These are phyloP conservation scores for Eucalyptus fibrosa DNA, from an alignment of 345 rosid genomes.

Conservation along the genomic window DNA sequence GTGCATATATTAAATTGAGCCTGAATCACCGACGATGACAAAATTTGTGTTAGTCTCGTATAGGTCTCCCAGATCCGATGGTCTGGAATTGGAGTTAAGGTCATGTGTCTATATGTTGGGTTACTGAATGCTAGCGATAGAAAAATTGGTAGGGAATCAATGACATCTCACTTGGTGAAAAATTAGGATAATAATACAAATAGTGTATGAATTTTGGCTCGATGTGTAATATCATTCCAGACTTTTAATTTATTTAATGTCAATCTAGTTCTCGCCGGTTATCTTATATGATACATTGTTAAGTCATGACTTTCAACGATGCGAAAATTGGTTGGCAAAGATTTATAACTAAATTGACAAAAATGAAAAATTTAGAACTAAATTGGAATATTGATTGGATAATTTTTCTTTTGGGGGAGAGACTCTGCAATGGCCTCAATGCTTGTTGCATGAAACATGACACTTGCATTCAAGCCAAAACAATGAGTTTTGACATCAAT, in stretches of 20 bases:
- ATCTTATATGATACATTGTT: background rate
- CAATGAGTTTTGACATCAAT: constrained; percentile 17
- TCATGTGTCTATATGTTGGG: background rate
- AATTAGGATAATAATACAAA: background rate
- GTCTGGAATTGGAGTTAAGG: background rate
- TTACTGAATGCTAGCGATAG: background rate
- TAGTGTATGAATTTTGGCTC: background rate
- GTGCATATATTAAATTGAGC: background rate
- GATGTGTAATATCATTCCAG: background rate
- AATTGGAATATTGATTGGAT: background rate
- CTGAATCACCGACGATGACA: background rate
- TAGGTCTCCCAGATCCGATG: background rate
- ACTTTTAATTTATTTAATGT: background rate
- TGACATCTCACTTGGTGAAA: background rate
- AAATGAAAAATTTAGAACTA: background rate
- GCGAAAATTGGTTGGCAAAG: background rate
- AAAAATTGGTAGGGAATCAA: background rate
- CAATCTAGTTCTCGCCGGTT: rapidly evolving
- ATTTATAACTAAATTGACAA: rapidly evolving
- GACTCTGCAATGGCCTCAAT: constrained; percentile 54
- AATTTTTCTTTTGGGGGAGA: constrained; percentile 30
- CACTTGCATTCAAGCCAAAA: constrained; percentile 57
- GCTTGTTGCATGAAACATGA: constrained; percentile 92
- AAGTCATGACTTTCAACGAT: background rate
- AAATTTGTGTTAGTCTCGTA: background rate